Evolutionary conservation across 2,329 filamentous ascomycete species (phyloP).

Genomic region (Aspergillus sp.): DNA sequence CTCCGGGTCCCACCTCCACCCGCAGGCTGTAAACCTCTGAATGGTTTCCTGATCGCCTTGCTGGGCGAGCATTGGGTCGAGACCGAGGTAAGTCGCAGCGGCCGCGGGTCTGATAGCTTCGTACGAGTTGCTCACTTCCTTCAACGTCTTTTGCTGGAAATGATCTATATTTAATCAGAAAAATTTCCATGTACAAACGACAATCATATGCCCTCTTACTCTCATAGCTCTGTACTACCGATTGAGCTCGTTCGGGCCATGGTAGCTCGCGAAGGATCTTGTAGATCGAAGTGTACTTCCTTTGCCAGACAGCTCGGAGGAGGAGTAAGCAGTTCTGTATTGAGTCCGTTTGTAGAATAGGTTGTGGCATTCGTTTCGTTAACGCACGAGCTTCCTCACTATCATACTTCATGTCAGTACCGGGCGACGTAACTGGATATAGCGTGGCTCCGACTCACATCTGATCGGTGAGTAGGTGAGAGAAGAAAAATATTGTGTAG

Average conservation of each 20-base stretch:
- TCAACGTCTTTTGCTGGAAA: constrained; percentile 45
- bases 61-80: constrained; percentile 34
- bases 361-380: constrained; percentile 41
- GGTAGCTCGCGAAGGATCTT: constrained; percentile 36
- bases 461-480: constrained; percentile 45
- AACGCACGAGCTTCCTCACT: constrained; percentile 48
- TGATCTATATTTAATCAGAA: constrained; percentile 31
- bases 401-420: constrained; percentile 11
- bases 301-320: constrained; percentile 45
- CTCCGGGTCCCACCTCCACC: constrained; percentile 45
- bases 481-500: constrained; percentile 46
- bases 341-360: constrained; percentile 33
- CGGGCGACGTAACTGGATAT: neutral
- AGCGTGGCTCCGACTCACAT: constrained; percentile 33
- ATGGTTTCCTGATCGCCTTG: constrained; percentile 35
- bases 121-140: constrained; percentile 45
- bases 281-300: constrained; percentile 42
- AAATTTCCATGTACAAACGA: neutral
- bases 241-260: constrained; percentile 40
- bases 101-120: constrained; percentile 43
- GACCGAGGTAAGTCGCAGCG: constrained; percentile 43
- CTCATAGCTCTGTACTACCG: constrained; percentile 40
- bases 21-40: constrained; percentile 38
- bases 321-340: constrained; percentile 43
- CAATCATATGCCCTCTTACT: constrained; percentile 29